A percentile compares a stretch with the other conserved stretches of the same genome.
Evolutionary conservation across 345 rosid genomes (phyloP).

Genomic region (Mallotus nudiflorus): DNA sequence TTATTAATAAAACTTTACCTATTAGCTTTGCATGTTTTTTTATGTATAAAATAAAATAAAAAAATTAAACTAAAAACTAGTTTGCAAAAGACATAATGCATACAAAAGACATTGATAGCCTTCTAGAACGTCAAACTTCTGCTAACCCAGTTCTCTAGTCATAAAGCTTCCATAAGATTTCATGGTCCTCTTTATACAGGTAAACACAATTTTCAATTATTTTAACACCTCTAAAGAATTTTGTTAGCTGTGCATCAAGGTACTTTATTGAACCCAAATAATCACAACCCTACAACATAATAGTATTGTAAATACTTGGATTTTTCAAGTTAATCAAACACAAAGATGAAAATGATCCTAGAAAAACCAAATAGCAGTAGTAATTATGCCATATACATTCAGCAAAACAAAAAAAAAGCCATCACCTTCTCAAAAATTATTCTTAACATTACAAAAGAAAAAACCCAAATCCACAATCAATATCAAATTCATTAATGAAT

Average conservation of each 20-base stretch:
- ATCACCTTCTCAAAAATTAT: conserved; percentile 55
- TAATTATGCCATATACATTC: background rate
- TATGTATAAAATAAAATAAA: too few species aligned
- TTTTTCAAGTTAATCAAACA: background rate
- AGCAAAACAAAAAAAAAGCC: background rate
- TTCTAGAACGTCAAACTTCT: conserved; percentile 89
- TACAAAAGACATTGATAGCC: conserved; percentile 78
- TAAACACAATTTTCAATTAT: conserved; percentile 91
- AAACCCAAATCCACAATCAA: background rate
- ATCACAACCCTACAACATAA: conserved; percentile 69
- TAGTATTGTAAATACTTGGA: background rate
- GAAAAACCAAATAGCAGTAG: too few species aligned
- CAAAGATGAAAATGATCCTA: background rate
- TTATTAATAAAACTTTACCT: too few species aligned
- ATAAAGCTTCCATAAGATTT: conserved; percentile 93
- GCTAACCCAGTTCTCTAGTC: conserved; percentile 98
- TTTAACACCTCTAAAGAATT: conserved; percentile 88
- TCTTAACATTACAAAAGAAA: background rate
- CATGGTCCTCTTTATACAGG: conserved; percentile 93
- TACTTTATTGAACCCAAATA: conserved; percentile 86
- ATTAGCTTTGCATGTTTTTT: too few species aligned
- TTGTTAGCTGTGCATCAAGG: conserved; percentile 87
- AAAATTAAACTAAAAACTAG: too few species aligned
- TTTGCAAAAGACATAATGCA: conserved; percentile 91
- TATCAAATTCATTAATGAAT: too few species aligned